These are phyloP conservation scores for Globisporangium perplexum DNA, from an alignment of 352 stramenopile species.

Conservation along the genomic window DNA sequence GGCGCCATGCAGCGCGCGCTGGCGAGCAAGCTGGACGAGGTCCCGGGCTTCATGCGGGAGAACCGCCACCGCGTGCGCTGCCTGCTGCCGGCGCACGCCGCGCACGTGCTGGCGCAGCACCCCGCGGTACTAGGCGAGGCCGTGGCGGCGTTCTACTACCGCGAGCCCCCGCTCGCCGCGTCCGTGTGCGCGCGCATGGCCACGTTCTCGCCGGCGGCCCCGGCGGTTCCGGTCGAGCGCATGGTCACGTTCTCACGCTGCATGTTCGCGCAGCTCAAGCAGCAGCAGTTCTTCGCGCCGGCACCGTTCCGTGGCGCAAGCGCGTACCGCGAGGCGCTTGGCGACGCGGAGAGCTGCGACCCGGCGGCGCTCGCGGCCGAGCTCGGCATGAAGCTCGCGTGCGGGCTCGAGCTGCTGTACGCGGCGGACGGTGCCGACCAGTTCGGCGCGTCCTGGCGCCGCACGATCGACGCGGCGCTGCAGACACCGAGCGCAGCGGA, in stretches of 20 bases:
- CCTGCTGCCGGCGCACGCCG: constrained; percentile 29
- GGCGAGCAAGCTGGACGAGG: constrained; percentile 27
- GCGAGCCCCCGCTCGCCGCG: constrained; percentile 43
- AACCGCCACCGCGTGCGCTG: constrained; percentile 52
- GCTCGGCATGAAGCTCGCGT: constrained; percentile 72
- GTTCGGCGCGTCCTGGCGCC: constrained; percentile 28
- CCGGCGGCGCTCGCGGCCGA: constrained; percentile 25
- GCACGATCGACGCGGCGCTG: constrained; percentile 30
- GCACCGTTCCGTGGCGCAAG: constrained; percentile 36
- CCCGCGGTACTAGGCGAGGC: constrained; percentile 31
- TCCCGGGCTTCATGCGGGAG: constrained; percentile 31
- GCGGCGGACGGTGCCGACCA: constrained; percentile 35
- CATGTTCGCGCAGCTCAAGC: constrained; percentile 80
- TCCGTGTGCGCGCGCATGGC: constrained; percentile 52
- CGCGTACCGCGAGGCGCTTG: constrained; percentile 16
- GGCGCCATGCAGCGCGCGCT: constrained; percentile 36
- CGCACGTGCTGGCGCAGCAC: constrained; percentile 22
- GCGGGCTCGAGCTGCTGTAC: constrained; percentile 72
- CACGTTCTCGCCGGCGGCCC: constrained; percentile 24
- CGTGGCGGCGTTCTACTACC: constrained; percentile 76
- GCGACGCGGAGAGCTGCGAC: constrained; percentile 1
- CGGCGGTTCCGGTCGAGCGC: constrained; percentile 12
- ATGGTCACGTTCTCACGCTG: constrained; percentile 69
- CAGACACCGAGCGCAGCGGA: neutral
- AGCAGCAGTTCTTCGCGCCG: constrained; percentile 66